phyloP scores from a whole-genome alignment of 352 stramenopile species.

The Phytophthora pistaciae region DNA sequence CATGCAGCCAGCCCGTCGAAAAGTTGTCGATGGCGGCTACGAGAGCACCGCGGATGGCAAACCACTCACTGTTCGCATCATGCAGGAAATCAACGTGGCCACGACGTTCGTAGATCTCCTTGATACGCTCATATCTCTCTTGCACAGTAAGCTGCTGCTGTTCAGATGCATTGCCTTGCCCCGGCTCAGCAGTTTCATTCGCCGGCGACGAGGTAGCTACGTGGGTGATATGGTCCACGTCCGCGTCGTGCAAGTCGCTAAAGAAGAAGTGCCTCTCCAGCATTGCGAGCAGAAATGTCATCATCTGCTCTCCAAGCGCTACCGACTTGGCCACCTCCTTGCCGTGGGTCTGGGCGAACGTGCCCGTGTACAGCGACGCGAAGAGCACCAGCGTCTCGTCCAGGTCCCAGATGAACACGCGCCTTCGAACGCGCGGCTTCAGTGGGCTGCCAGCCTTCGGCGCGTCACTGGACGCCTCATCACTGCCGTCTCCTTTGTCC shows the following conservation, averaged over 20 bases:
- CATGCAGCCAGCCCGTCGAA: conserved; percentile 71
- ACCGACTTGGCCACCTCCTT: conserved; percentile 69
- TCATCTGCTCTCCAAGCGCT: conserved; percentile 84
- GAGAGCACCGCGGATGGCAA: conserved; percentile 70
- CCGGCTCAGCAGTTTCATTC: neutral
- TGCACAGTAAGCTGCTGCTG: conserved; percentile 16
- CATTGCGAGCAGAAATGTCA: conserved; percentile 83
- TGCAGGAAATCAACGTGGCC: conserved; percentile 73
- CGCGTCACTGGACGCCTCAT: neutral
- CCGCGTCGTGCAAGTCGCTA: conserved; percentile 74
- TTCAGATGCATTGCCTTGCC: neutral
- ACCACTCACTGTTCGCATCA: conserved; percentile 72
- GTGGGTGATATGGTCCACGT: conserved; percentile 74
- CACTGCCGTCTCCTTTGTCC: conserved; percentile 8
- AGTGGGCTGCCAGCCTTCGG: neutral
- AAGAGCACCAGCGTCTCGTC: conserved; percentile 88
- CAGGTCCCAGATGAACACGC: conserved; percentile 86
- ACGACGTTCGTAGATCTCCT: conserved; percentile 81
- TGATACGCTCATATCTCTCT: conserved; percentile 73
- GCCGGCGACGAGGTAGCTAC: conserved; percentile 15
- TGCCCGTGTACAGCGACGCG: conserved; percentile 79
- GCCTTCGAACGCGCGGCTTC: conserved; percentile 30
- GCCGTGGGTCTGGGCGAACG: conserved; percentile 68
- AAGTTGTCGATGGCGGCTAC: conserved; percentile 78
- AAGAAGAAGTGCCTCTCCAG: conserved; percentile 90